phyloP scores from a whole-genome alignment of 1,139 yeast species.

The Nakaseomyces kungkrabaensis region DNA sequence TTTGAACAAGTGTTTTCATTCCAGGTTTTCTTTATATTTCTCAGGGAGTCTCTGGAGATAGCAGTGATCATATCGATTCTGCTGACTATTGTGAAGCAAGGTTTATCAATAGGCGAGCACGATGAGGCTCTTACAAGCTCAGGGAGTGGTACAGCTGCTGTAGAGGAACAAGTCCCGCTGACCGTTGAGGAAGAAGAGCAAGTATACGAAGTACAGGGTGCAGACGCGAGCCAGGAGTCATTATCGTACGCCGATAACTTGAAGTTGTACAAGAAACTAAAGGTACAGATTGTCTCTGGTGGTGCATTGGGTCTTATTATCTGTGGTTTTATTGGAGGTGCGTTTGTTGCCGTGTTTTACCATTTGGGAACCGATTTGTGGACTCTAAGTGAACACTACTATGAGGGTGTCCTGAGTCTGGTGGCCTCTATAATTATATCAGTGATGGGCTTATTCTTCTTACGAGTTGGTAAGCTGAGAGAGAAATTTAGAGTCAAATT shows the following conservation, averaged over 20 bases:
- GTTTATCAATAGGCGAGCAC: constrained; percentile 26
- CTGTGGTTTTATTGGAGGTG: constrained; percentile 73
- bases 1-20: constrained; percentile 33
- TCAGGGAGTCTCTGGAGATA: constrained; percentile 88
- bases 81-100: constrained; percentile 78
- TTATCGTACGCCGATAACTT: constrained; percentile 11
- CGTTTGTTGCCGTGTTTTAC: constrained; percentile 78
- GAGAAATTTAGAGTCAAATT: constrained; percentile 88
- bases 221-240: constrained; percentile 9
- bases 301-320: constrained; percentile 58
- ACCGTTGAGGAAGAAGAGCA: constrained; percentile 26
- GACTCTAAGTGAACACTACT: constrained; percentile 78
- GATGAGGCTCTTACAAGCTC: not conserved
- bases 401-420: constrained; percentile 84
- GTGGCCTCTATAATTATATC: constrained; percentile 79
- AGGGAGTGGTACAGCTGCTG: not conserved
- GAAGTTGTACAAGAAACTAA: constrained; percentile 47
- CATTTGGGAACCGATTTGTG: constrained; percentile 72
- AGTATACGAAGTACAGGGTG: constrained; percentile 10
- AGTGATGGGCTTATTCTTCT: constrained; percentile 85
- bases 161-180: constrained; percentile 6
- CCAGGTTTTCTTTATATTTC: constrained; percentile 66
- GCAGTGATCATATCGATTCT: constrained; percentile 81
- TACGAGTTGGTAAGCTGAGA: constrained; percentile 81
- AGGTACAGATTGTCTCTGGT: constrained; percentile 74